Base-by-base conservation (phyloP, 225 moss, liverwort and hornwort genomes). In the Ulota crispa region DNA sequence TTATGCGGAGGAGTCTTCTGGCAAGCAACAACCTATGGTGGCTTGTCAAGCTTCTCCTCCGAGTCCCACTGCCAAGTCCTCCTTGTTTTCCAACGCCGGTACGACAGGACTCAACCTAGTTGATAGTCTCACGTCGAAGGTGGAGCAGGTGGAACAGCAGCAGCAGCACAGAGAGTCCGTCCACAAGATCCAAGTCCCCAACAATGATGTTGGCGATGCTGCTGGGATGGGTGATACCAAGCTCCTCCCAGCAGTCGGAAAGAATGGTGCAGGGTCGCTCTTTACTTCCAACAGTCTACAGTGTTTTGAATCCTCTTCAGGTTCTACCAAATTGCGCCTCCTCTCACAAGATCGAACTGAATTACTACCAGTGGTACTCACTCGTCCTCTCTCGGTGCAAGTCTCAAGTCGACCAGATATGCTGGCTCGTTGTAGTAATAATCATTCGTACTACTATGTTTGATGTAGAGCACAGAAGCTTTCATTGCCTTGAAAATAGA, bases 311-410 rank as follows among this genome's bases (percentile, higher is more conserved):
- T 84, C 83, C 70, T 89, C 88, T 70, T 84, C 84, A 83, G 89
- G 88, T 80, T 78, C 87, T 79, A 87, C 82, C 76, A 86, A 85
- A 82, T 84, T 83, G 66, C 77, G 89, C 84, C 86, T 72, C 87
- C 84, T 79, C 78, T 84, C 90, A 85, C 90, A 89, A 87, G 91
- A 93, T 81, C 87, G 83, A 79, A 79, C 86, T 78, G 88, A 90
- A 70, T 67, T 83, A 67, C 20, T 34, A 68, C 79, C 86, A 63
- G 85, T 85, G 92, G 95, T 93, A 87, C 80, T 32, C 57, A 64
- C 63, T 72, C 24, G 30, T 37, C 56, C 50, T 53, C 36, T 68
- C 23, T 67, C 20, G 42, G 31, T 71, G 45, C 30, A 26, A 63
- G 60, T 70, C 50, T 18, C 21, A 19, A n/a, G 65, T 20, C 31